These are phyloP conservation scores for Globisporangium sylvaticum DNA, from an alignment of 352 stramenopile genomes.

Conservation along the genomic window DNA sequence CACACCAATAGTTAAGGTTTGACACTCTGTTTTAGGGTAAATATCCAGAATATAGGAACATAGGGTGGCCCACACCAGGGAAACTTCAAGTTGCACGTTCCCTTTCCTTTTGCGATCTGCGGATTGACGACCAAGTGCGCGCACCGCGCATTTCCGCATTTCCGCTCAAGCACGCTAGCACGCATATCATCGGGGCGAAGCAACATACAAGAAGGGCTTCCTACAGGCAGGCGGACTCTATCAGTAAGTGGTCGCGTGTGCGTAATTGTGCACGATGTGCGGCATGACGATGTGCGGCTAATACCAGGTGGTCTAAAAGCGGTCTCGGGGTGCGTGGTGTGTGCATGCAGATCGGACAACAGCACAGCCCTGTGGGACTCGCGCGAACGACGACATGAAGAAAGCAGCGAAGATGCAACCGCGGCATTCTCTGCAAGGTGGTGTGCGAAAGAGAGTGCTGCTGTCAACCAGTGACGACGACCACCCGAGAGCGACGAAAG, in stretches of 20 bases:
- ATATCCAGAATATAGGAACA: too few relatives aligned
- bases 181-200: background rate
- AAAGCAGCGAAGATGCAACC: background rate
- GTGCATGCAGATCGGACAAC: background rate
- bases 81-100: conserved; percentile 3
- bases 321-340: background rate
- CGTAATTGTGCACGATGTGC: background rate
- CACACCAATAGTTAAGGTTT: too few relatives aligned
- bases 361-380: background rate
- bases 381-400: background rate
- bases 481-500: background rate
- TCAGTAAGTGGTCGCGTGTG: background rate
- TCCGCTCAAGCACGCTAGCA: background rate
- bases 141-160: background rate
- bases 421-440: background rate
- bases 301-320: background rate
- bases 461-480: background rate
- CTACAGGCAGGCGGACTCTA: background rate
- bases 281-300: background rate
- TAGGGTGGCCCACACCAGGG: background rate
- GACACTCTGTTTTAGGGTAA: too few relatives aligned
- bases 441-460: background rate
- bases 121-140: background rate
- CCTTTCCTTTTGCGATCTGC: background rate
- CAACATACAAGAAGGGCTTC: background rate